Evolutionary conservation across 2,329 filamentous ascomycete species (phyloP), one percentile per base, ranked within the genome.

Genomic region (Triangularia setosa): DNA sequence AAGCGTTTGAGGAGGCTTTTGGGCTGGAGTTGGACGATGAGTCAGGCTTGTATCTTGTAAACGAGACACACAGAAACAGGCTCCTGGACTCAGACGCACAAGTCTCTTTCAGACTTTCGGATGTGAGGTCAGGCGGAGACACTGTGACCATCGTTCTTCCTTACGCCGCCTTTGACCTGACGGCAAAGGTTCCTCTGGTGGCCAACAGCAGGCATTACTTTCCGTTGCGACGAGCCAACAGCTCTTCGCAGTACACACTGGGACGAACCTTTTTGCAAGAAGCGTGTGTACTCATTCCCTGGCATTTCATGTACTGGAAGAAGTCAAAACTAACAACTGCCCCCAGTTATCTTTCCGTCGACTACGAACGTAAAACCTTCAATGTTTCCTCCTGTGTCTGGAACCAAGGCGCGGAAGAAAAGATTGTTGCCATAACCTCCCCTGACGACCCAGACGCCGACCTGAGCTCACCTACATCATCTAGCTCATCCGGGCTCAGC

Each of bases 361-460:
- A 80, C 67, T 79, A 79, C 62, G 77, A 79, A 66, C 76, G 76
- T 21, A 71, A 69, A 0, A 69, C 70, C 2, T 80, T 80, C 62
- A 79, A 79, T 52, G 73, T 80, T 1, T 77, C 75, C 1, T 72
- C 75, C 7, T 78, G 75, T 65, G 64, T 67, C 7, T 78, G 75
- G 75, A 68, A 69, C 35, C 71, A 75, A 59, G 73, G 74, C n/a
- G 72, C 75, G 7, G 58, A 71, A 25, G 69, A 74, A 57, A 73
- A 71, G 25, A 71, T 77, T 40, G 68, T 77, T 23, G 70, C 73
- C 4, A 75, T 76, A 21, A 28, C 68, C 27, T 69, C 74, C 4
- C 70, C 63, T 4, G 68, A 69, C 40, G 33, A 60, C 21, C 30
- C 57, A 9, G 23, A 35, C 44, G 23, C 24, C 12, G 16, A 24